Conservation (phyloP, 2,329 filamentous ascomycete genomes). For the Thelonectria blattea region DNA sequence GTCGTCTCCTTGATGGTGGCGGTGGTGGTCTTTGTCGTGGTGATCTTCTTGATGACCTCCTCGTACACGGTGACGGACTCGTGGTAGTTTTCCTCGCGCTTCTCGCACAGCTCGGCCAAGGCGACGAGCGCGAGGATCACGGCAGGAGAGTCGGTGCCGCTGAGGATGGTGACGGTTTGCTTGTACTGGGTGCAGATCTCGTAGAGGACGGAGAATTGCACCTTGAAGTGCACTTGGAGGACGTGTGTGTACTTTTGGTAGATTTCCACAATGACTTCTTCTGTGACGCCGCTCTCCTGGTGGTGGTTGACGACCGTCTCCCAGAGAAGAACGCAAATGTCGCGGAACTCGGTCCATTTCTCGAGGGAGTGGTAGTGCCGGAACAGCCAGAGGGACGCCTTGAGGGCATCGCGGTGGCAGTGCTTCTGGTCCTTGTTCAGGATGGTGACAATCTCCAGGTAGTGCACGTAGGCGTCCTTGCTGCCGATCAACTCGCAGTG, state of each 20-base stretch:
- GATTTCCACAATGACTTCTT: conserved; percentile 49
- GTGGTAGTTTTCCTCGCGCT: conserved; percentile 48
- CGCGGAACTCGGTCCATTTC: conserved; percentile 53
- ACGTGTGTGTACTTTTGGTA: conserved; percentile 54
- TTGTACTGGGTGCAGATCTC: conserved; percentile 56
- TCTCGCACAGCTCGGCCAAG: conserved; percentile 54
- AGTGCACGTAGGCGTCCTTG: conserved; percentile 44
- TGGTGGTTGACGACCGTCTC: conserved; percentile 46
- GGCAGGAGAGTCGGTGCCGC: conserved; percentile 38
- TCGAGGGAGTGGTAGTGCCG: conserved; percentile 51
- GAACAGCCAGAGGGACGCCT: conserved; percentile 52
- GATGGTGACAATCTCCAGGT: conserved; percentile 45
- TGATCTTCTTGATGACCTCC: conserved; percentile 48
- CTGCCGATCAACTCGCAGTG: conserved; percentile 36
- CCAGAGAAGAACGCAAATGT: conserved; percentile 54
- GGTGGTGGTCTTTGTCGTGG: conserved; percentile 43
- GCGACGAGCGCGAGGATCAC: conserved; percentile 43
- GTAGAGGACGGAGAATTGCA: conserved; percentile 49
- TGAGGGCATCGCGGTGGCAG: conserved; percentile 50
- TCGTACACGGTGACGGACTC: conserved; percentile 54
- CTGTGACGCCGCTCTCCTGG: conserved; percentile 45
- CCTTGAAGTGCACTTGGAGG: conserved; percentile 51
- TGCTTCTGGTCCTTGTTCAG: conserved; percentile 41
- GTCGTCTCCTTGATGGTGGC: conserved; percentile 41
- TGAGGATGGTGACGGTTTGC: conserved; percentile 49